Evolutionary conservation across 2,329 filamentous ascomycete species (phyloP).

Genomic region (Cercospora citrullina): DNA sequence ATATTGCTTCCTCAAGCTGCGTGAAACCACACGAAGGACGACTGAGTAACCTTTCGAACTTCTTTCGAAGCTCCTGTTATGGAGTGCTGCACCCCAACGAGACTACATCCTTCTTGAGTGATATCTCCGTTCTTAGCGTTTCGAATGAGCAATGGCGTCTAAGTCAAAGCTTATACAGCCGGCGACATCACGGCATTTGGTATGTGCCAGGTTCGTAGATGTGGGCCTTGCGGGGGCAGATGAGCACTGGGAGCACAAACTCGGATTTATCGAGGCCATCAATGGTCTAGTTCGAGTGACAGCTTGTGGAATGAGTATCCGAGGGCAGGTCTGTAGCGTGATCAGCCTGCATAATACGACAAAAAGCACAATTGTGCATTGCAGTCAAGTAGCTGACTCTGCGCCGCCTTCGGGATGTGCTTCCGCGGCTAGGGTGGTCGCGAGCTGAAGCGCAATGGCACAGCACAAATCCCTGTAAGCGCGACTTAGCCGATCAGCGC

Average conservation of each 20-base stretch:
- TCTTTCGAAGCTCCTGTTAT: background rate
- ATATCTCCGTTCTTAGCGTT: background rate
- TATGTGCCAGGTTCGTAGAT: background rate
- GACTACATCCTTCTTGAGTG: background rate
- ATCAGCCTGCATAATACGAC: background rate
- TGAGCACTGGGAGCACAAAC: background rate
- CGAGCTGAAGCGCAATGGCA: background rate
- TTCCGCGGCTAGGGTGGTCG: background rate
- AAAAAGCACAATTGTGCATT: background rate
- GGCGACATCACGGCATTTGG: background rate
- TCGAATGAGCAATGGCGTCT: background rate
- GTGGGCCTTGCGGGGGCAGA: background rate
- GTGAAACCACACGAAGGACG: background rate
- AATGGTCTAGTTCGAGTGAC: background rate
- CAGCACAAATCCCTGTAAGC: background rate
- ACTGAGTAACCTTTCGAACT: background rate
- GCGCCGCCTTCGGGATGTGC: background rate
- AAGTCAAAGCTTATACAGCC: background rate
- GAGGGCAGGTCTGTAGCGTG: background rate
- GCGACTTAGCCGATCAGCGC: background rate
- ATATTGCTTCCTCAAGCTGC: background rate
- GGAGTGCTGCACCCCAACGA: background rate
- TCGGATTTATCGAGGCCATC: background rate
- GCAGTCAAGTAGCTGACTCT: background rate
- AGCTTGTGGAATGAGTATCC: background rate